Percentiles rank a stretch among this genome's conserved stretches.
Evolutionary conservation across 176 grass and related monocot genomes (phyloP).

Genomic region (Poa annua): DNA sequence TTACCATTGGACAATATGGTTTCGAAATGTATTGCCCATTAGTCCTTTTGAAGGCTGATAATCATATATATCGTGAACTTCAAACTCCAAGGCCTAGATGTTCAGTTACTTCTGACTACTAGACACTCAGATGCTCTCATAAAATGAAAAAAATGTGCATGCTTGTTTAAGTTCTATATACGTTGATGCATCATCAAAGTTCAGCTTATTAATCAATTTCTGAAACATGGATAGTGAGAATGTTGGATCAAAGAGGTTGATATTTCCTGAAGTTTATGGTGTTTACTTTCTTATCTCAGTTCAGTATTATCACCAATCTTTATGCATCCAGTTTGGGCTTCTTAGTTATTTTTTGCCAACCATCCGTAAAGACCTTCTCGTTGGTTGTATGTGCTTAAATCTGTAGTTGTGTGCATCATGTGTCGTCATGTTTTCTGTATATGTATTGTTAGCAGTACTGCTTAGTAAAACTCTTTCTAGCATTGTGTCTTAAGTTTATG

Average conservation of each 20-base stretch:
- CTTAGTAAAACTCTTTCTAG: too few relatives aligned
- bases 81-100: background rate
- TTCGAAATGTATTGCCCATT: background rate
- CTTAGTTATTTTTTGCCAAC: conserved; percentile 1
- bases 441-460: too few relatives aligned
- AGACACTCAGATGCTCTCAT: conserved; percentile 7
- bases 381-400: conserved; percentile 25
- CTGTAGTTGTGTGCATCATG: too few relatives aligned
- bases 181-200: background rate
- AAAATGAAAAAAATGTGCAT: conserved; percentile 1
- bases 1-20: background rate
- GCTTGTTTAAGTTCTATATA: conserved; percentile 1
- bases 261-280: conserved; percentile 14
- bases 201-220: background rate
- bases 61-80: conserved; percentile 33
- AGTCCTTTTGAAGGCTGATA: background rate
- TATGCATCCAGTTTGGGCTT: conserved; percentile 11
- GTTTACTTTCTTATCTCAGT: conserved; percentile 3
- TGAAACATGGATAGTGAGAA: background rate
- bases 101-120: conserved; percentile 5
- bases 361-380: background rate
- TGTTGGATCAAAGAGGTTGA: background rate
- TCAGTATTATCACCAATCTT: background rate
- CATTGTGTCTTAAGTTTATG: too few relatives aligned
- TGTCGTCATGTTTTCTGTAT: too few relatives aligned